Base-by-base conservation (phyloP, 2,329 filamentous ascomycete genomes). In the Rhynchosporium graminicola region DNA sequence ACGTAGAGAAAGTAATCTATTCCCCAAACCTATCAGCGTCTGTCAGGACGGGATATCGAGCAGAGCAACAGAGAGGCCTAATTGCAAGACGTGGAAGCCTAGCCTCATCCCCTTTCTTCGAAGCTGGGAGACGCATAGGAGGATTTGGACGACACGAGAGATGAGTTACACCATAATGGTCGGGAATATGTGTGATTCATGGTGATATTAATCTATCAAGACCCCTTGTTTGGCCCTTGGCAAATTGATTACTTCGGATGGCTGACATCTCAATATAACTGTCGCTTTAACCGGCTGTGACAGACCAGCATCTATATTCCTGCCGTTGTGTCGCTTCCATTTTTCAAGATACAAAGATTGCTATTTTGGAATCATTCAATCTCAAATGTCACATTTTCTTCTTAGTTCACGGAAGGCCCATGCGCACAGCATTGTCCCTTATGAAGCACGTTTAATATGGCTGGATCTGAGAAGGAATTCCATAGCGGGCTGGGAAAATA, bases 11-110 rank as follows among this genome's bases (percentile, higher is more conserved):
- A 2, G 4, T 20, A 42, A 54, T 54, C 33, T 54, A 29, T 42
- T 54, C 6, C 51, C 2, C 51, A 29, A 20, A 28, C n/a, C 20
- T 20, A 54, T 54, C 51, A 54, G 51, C 51, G 20, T 54, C 33
- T 54, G 33, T 54, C 51, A 54, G 51, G 33, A 54, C 20, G 36
- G 51, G 51, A 54, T 40, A 40, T 54, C n/a, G 15, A 10, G 26
- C 36, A 42, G 20, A 38, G 36, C 9, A 10, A 42, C 36, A 15
- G 28, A 15, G 20, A 40, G 12, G 20, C 3, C 33, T 33, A 54
- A 10, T 28, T 40, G 51, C 50, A 31, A 52, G 33, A 52, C 38
- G 8, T 38, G 31, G 31, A 52, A 52, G 50, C 50, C 48, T 54
- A 3, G 4, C n/a, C n/a, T 8, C 43, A 20, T 20, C n/a, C 28